phyloP scores from a whole-genome alignment of 1,284 basidiomycete genomes.

The Cystobasidium slooffiae region DNA sequence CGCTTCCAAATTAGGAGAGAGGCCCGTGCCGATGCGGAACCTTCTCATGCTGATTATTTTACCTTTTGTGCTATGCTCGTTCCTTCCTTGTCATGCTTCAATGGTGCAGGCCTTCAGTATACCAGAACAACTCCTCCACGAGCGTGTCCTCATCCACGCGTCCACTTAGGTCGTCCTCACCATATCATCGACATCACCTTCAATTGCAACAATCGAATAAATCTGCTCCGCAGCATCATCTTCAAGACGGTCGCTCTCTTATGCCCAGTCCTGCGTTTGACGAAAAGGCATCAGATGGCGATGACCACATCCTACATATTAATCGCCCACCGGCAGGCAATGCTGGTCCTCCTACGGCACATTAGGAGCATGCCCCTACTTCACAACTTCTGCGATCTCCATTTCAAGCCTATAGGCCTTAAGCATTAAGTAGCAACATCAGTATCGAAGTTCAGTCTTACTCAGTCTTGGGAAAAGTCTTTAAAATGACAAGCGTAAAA shows the following conservation, averaged over 20 bases:
- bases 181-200: not conserved
- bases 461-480: too few relatives aligned
- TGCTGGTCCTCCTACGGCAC: constrained; percentile 1
- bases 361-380: not conserved
- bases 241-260: not conserved
- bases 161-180: constrained; percentile 9
- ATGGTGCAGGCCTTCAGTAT: not conserved
- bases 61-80: too few relatives aligned
- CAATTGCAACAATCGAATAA: not conserved
- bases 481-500: not conserved
- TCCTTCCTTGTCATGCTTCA: too few relatives aligned
- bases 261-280: not conserved
- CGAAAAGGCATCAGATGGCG: not conserved
- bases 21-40: not conserved
- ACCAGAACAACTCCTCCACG: not conserved
- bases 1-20: too few relatives aligned
- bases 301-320: constrained; percentile 2
- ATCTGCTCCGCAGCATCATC: not conserved
- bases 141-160: not conserved
- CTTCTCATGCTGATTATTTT: not conserved
- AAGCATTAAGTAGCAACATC: not conserved
- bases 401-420: too few relatives aligned
- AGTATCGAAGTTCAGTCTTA: too few relatives aligned
- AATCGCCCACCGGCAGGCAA: not conserved
- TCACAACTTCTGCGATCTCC: not conserved